Evolutionary conservation across 805 yeast species (phyloP).

Genomic region (Candida odintsovae): DNA sequence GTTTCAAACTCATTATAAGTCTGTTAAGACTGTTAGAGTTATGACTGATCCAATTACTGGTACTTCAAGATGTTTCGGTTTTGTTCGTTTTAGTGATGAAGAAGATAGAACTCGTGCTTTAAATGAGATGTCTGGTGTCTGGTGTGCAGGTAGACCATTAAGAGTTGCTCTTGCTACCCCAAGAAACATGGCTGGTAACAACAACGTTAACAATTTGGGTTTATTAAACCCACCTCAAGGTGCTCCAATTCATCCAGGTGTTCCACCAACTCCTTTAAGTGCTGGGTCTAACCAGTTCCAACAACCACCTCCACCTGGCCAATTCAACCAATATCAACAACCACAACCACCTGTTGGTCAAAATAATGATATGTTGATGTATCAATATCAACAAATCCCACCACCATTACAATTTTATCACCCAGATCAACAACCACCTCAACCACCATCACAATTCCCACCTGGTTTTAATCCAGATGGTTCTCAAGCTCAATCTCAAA

Average conservation of each 20-base stretch:
- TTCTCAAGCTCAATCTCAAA: neutral
- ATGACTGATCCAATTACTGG: constrained; percentile 84
- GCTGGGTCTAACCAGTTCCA: constrained; percentile 9
- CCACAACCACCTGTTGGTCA: constrained; percentile 12
- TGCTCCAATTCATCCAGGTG: neutral
- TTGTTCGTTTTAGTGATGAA: constrained; percentile 69
- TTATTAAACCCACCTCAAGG: constrained; percentile 1
- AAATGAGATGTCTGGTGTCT: constrained; percentile 69
- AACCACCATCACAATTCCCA: constrained; percentile 6
- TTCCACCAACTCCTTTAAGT: constrained; percentile 2
- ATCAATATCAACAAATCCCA: constrained; percentile 20
- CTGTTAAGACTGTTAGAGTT: constrained; percentile 75
- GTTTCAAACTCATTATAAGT: constrained; percentile 58
- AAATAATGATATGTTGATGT: constrained; percentile 16
- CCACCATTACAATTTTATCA: constrained; percentile 13
- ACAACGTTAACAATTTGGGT: constrained; percentile 2
- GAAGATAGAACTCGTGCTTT: constrained; percentile 64
- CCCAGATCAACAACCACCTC: constrained; percentile 14
- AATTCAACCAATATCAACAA: constrained; percentile 17
- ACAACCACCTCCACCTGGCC: constrained; percentile 1
- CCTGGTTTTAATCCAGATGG: constrained; percentile 1
- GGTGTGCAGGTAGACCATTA: constrained; percentile 74
- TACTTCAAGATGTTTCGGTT: constrained; percentile 73
- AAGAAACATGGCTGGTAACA: constrained; percentile 33
- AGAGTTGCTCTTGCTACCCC: constrained; percentile 80